These are phyloP conservation scores for Ostreobium quekettii DNA, from an alignment of 139 green algal genomes.

Conservation along the genomic window DNA sequence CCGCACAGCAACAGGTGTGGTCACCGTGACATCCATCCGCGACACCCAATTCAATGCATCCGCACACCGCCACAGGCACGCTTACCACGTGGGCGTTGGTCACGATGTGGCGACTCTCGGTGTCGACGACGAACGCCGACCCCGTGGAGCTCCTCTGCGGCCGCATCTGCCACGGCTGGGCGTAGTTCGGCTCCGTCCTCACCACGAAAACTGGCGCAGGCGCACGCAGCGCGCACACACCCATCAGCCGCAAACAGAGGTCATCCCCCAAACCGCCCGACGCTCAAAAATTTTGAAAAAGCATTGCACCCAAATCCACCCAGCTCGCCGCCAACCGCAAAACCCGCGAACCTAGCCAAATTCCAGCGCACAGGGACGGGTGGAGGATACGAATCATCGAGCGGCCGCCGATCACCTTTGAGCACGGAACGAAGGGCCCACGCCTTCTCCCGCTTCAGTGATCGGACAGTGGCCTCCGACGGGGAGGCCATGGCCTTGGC, in stretches of 20 bases:
- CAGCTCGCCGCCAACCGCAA: not conserved
- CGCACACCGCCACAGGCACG: no score
- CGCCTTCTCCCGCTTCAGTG: conserved; percentile 21
- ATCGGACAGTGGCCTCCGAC: not conserved
- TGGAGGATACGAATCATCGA: not conserved
- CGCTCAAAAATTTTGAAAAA: conserved; percentile 11
- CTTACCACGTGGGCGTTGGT: conserved; percentile 73
- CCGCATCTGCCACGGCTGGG: conserved; percentile 68
- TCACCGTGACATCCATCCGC: no score
- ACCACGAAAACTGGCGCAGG: conserved; percentile 68
- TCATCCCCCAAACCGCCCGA: not conserved
- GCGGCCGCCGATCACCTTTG: conserved; percentile 50
- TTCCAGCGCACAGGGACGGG: not conserved
- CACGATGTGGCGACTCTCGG: conserved; percentile 40
- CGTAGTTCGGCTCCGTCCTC: conserved; percentile 57
- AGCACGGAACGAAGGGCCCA: conserved; percentile 60
- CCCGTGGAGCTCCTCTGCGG: conserved; percentile 47
- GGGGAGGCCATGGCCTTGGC: not conserved
- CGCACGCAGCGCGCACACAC: no score
- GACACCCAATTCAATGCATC: no score
- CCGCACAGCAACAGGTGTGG: no score
- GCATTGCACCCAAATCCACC: not conserved
- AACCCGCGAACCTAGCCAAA: no score
- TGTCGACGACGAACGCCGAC: conserved; percentile 64
- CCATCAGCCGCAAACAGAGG: not conserved